Conservation (phyloP, 2,329 filamentous ascomycete genomes). For the Calonectria multiphialidica region DNA sequence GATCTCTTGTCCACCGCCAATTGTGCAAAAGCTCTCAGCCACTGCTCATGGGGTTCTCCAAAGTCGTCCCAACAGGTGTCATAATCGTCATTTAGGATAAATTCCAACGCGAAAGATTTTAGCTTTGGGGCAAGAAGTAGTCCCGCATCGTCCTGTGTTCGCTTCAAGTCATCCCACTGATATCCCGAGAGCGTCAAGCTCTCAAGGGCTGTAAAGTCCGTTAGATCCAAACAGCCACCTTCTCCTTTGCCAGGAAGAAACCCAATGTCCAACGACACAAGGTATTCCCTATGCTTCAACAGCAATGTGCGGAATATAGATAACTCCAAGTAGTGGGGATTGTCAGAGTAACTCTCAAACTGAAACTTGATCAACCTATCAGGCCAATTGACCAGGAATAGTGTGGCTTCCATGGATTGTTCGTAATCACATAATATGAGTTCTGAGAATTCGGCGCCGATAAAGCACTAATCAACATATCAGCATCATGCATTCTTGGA, state of each 20-base stretch:
- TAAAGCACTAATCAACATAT: neutral
- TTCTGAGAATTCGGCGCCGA: neutral
- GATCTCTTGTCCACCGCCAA: neutral
- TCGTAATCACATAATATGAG: neutral
- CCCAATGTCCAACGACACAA: neutral
- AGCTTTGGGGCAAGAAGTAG: neutral
- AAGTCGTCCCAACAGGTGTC: neutral
- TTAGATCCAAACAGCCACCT: neutral
- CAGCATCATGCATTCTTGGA: neutral
- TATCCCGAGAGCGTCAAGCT: neutral
- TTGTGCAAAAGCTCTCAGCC: neutral
- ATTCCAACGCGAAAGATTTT: neutral
- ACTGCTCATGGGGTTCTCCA: neutral
- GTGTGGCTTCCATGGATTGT: neutral
- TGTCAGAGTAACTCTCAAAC: neutral
- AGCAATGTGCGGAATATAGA: neutral
- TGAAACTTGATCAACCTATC: neutral
- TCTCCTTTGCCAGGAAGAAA: neutral
- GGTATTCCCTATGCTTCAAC: neutral
- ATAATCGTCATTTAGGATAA: neutral
- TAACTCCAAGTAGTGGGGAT: neutral
- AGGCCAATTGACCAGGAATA: neutral
- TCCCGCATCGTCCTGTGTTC: neutral
- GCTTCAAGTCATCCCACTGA: neutral
- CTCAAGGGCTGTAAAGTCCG: neutral